Conservation (phyloP, 2,329 filamentous ascomycete species). For the Cyanodermella asteris region DNA sequence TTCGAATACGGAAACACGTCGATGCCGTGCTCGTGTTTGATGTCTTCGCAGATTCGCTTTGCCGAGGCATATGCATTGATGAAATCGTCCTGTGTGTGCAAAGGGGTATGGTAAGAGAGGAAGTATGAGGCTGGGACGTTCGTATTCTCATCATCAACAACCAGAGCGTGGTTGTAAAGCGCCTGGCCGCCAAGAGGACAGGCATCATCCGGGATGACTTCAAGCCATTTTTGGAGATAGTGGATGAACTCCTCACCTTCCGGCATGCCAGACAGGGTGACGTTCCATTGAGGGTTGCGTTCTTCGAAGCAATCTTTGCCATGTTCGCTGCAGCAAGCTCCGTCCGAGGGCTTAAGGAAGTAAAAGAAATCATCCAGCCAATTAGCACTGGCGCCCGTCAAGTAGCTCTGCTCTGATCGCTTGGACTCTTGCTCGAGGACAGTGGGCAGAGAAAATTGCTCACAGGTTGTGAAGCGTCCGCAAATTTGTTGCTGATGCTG, state of each 20-base stretch:
- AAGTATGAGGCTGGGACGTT: conserved; percentile 69
- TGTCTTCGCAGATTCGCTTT: conserved; percentile 61
- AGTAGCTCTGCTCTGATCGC: conserved; percentile 66
- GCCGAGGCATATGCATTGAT: conserved; percentile 79
- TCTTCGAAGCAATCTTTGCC: conserved; percentile 57
- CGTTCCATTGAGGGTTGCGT: conserved; percentile 67
- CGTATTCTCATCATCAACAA: conserved; percentile 50
- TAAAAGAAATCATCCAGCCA: conserved; percentile 95
- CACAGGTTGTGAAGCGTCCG: conserved; percentile 74
- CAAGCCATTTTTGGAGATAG: conserved; percentile 67
- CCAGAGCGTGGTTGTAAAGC: conserved; percentile 64
- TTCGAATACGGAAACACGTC: conserved; percentile 92
- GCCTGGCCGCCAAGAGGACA: conserved; percentile 81
- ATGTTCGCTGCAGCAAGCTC: conserved; percentile 46
- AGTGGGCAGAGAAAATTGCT: conserved; percentile 64
- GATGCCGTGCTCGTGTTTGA: conserved; percentile 48
- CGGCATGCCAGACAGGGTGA: conserved; percentile 76
- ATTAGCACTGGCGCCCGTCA: conserved; percentile 69
- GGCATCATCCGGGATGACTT: conserved; percentile 54
- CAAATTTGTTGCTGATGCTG: conserved; percentile 67
- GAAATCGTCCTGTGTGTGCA: conserved; percentile 77
- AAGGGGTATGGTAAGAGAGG: conserved; percentile 67
- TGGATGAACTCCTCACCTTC: conserved; percentile 75
- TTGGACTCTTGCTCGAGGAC: conserved; percentile 89
- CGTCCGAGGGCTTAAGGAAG: conserved; percentile 79